Evolutionary conservation across 2,329 filamentous ascomycete species (phyloP), one percentile per base, ranked within the genome.

Genomic region (Macrophomina pseudophaseolina): DNA sequence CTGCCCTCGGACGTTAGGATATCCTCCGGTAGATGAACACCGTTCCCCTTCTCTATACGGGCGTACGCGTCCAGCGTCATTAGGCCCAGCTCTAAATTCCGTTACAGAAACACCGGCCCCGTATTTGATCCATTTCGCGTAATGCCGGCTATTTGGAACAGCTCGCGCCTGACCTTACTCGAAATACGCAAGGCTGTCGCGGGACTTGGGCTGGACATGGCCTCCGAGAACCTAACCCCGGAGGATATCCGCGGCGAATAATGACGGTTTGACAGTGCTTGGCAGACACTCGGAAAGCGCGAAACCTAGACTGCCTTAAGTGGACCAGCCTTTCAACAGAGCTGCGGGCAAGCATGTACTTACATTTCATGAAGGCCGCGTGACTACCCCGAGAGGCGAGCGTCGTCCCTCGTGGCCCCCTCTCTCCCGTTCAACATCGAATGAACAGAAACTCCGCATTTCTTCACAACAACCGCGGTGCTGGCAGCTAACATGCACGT

Each of bases 221-320:
- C 33, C 52, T 38, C 52, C 33, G 32, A 38, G 4, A 38, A 38
- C 11, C 7, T 12, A 38, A 38, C 35, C 35, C 35, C 54, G 54
- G 54, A 46, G 28, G 16, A 59, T 59, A 59, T 59, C 16, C 12
- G 2, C 56, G 56, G 56, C 56, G 56, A 59, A 59, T 59, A 59
- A 38, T 30, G 23, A 32, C 54, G 54, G 35, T 14, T 35, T 35
- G 8, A 2, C 54, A 11, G 35, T 32, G 35, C 35, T 58, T 58
- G 54, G 28, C n/a, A 38, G 1, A 49, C n/a, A 28, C 18, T 8
- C 46, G 8, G 16, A 14, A 14, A 3, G 7, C 14, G 38, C 33
- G 33, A 56, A 11, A 42, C 5, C 11, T 1, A 4, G 35, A 28
- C 38, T 33, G 38, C 18, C 11, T 58, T 38, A 14, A n/a, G 42